Conservation (phyloP, 129 eudicot species). For the Apium graveolens region DNA sequence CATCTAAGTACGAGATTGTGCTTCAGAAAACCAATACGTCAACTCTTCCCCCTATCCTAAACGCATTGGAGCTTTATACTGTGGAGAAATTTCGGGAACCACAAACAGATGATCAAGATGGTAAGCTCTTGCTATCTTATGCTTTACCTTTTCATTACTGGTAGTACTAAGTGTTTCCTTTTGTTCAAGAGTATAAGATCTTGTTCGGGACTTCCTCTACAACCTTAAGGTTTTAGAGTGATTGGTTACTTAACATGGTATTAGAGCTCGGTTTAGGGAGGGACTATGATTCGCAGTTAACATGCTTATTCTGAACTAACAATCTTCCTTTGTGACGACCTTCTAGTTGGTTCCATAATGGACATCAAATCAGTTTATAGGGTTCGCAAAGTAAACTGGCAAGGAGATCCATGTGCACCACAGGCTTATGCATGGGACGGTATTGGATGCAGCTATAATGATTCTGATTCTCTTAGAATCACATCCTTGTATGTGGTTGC, state of each 20-base stretch:
- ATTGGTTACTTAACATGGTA: too few relatives aligned
- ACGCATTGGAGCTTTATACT: neutral
- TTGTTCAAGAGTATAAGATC: too few relatives aligned
- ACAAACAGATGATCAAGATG: neutral
- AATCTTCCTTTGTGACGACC: neutral
- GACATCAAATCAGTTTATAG: neutral
- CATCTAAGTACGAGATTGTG: neutral
- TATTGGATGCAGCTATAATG: conserved; percentile 25
- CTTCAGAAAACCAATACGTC: neutral
- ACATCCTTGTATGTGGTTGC: conserved; percentile 22
- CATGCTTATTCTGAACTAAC: too few relatives aligned
- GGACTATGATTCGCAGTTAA: too few relatives aligned
- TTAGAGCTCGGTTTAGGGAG: too few relatives aligned
- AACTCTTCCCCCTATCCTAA: neutral
- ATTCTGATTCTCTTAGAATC: conserved; percentile 12
- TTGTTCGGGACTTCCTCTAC: too few relatives aligned
- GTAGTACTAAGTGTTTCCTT: neutral
- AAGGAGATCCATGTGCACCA: conserved; percentile 58
- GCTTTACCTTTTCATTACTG: neutral
- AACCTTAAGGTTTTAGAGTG: too few relatives aligned
- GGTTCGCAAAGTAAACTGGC: conserved; percentile 7
- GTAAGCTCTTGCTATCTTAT: neutral
- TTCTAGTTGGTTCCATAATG: neutral
- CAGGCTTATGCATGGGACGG: conserved; percentile 39
- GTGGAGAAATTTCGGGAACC: neutral